Conservation (phyloP, 768 basidiomycete species). For the Galerina sulciceps region DNA sequence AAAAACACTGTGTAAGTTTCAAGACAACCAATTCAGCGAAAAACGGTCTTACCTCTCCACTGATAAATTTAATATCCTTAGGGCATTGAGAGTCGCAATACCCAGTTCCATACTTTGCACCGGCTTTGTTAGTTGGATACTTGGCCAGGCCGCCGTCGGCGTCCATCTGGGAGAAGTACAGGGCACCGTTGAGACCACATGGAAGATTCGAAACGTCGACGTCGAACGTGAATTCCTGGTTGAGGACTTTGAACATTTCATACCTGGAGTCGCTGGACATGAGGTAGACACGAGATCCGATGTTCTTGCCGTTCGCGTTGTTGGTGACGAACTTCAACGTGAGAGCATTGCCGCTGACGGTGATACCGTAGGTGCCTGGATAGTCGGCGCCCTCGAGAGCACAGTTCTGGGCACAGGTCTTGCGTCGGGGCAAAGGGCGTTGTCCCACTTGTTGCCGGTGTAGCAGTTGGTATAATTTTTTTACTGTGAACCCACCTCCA, state of each 20-base stretch:
- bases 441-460: slow-evolving; percentile 61
- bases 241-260: slow-evolving; percentile 46
- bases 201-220: slow-evolving; percentile 61
- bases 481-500: slow-evolving; percentile 55
- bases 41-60: slow-evolving; percentile 42
- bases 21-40: no score
- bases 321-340: slow-evolving; percentile 51
- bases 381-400: slow-evolving; percentile 54
- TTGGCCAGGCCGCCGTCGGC: slow-evolving; percentile 52
- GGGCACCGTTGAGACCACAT: slow-evolving; percentile 62
- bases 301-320: slow-evolving; percentile 35
- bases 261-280: slow-evolving; percentile 46
- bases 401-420: slow-evolving; percentile 49
- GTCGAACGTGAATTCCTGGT: slow-evolving; percentile 65
- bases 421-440: slow-evolving; percentile 51
- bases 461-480: slow-evolving; percentile 59
- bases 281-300: slow-evolving; percentile 54
- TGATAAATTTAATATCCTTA: slow-evolving; percentile 59
- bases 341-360: slow-evolving; percentile 47
- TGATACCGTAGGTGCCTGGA: slow-evolving; percentile 54
- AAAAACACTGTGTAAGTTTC: no score
- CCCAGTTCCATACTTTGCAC: slow-evolving; percentile 44
- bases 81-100: slow-evolving; percentile 55
- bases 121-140: slow-evolving; percentile 56
- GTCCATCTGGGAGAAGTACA: slow-evolving; percentile 62